phyloP scores from a whole-genome alignment of 2,329 filamentous ascomycete species.

The Claviceps pazoutovae region DNA sequence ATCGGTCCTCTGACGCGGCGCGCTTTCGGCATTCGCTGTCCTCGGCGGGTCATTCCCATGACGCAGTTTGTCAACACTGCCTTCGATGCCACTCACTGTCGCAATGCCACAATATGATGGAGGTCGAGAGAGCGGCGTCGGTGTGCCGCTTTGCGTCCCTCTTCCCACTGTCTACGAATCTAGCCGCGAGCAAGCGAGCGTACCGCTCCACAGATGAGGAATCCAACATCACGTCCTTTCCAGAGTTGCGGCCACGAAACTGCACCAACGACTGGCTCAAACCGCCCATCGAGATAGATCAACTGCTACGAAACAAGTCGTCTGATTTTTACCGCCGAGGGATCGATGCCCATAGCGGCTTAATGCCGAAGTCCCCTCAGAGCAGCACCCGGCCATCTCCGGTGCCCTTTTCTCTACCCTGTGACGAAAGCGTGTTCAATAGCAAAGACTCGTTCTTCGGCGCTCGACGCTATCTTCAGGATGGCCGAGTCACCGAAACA shows the following conservation, averaged over 20 bases:
- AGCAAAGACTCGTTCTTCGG: slow-evolving; percentile 12
- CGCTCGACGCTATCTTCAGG: neutral
- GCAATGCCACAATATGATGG: neutral
- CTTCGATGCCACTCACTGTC: neutral
- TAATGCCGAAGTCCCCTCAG: slow-evolving; percentile 1
- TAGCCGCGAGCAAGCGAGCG: neutral
- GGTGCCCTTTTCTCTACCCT: slow-evolving; percentile 4
- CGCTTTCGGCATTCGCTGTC: neutral
- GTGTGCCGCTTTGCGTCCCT: neutral
- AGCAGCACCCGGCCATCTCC: slow-evolving; percentile 6
- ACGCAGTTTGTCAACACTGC: neutral
- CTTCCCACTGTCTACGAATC: neutral
- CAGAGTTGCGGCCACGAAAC: slow-evolving; percentile 17
- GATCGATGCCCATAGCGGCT: slow-evolving; percentile 17
- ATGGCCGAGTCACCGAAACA: slow-evolving; percentile 1
- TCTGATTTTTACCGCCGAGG: slow-evolving; percentile 16
- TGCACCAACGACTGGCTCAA: slow-evolving; percentile 21
- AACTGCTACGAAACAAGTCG: slow-evolving; percentile 1
- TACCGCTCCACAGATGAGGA: slow-evolving; percentile 8
- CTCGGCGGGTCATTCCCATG: neutral
- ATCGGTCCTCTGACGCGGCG: neutral
- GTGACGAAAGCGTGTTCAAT: slow-evolving; percentile 10
- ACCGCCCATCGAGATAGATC: slow-evolving; percentile 10
- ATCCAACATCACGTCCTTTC: slow-evolving; percentile 21
- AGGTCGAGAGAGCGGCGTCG: neutral